These are phyloP conservation scores for Backusella luteola DNA, from an alignment of 192 early-diverging fungal genomes.

Conservation along the genomic window DNA sequence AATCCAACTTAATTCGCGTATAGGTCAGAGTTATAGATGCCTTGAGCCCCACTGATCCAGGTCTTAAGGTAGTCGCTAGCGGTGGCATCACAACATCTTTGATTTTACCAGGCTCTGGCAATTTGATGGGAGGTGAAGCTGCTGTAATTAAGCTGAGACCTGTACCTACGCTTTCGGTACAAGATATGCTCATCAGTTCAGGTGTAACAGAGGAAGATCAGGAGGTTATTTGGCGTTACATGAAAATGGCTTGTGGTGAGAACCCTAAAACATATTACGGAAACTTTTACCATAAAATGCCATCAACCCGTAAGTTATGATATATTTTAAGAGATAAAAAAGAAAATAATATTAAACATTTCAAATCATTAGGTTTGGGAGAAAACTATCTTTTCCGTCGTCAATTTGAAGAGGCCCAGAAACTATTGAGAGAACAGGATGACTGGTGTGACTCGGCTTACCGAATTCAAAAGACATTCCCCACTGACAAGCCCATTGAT, in stretches of 20 bases:
- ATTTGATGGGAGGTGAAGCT: constrained; percentile 65
- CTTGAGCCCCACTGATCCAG: constrained; percentile 52
- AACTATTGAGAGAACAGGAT: constrained; percentile 43
- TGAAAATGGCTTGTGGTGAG: constrained; percentile 75
- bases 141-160: constrained; percentile 50
- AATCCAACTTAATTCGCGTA: background rate
- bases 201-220: constrained; percentile 35
- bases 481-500: constrained; percentile 21
- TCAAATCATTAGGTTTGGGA: constrained; percentile 28
- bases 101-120: constrained; percentile 61
- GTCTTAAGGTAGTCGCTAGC: constrained; percentile 43
- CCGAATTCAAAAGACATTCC: constrained; percentile 22
- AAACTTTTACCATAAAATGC: constrained; percentile 22
- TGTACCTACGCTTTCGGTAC: constrained; percentile 37
- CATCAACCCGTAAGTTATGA: constrained; percentile 34
- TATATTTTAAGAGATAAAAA: background rate
- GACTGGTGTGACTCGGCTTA: constrained; percentile 54
- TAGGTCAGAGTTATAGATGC: constrained; percentile 51
- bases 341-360: background rate
- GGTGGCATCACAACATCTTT: constrained; percentile 66
- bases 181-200: constrained; percentile 56
- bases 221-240: constrained; percentile 50
- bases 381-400: constrained; percentile 43
- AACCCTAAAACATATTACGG: constrained; percentile 55
- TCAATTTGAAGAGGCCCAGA: constrained; percentile 41